phyloP scores from a whole-genome alignment of 2,329 filamentous ascomycete genomes.

The Ophiosphaerella korrae region DNA sequence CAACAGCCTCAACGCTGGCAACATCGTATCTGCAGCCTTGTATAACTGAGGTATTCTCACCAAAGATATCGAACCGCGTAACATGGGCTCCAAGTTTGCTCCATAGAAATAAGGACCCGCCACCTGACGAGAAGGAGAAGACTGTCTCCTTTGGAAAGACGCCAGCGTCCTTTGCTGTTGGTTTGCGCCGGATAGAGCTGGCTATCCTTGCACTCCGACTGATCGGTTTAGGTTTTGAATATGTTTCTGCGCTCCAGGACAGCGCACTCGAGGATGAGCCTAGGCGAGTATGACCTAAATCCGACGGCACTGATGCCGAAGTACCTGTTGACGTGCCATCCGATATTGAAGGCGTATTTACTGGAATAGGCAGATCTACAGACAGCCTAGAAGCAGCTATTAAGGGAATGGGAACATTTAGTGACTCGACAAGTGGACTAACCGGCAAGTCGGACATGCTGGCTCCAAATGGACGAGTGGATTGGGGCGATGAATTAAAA shows the following conservation, averaged over 20 bases:
- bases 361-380: constrained; percentile 31
- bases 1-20: constrained; percentile 37
- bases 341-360: constrained; percentile 11
- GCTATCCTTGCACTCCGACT: constrained; percentile 27
- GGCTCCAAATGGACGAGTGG: constrained; percentile 12
- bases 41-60: constrained; percentile 28
- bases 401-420: constrained; percentile 31
- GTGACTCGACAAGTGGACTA: constrained; percentile 27
- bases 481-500: constrained; percentile 5
- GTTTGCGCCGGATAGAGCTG: constrained; percentile 29
- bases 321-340: constrained; percentile 12
- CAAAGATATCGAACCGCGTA: constrained; percentile 36
- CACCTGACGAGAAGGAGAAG: constrained; percentile 39
- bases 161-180: constrained; percentile 20
- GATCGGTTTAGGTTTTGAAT: constrained; percentile 20
- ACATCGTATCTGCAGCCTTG: constrained; percentile 41
- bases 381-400: constrained; percentile 20
- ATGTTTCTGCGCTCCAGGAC: constrained; percentile 18
- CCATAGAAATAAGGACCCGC: constrained; percentile 29
- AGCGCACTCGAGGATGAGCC: constrained; percentile 22
- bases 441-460: constrained; percentile 19
- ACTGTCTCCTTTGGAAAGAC: constrained; percentile 34
- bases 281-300: constrained; percentile 12
- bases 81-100: constrained; percentile 22
- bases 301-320: constrained; percentile 17